phyloP scores from a whole-genome alignment of 371 early-diverging fungal genomes.

The Chytridiales sp. region DNA sequence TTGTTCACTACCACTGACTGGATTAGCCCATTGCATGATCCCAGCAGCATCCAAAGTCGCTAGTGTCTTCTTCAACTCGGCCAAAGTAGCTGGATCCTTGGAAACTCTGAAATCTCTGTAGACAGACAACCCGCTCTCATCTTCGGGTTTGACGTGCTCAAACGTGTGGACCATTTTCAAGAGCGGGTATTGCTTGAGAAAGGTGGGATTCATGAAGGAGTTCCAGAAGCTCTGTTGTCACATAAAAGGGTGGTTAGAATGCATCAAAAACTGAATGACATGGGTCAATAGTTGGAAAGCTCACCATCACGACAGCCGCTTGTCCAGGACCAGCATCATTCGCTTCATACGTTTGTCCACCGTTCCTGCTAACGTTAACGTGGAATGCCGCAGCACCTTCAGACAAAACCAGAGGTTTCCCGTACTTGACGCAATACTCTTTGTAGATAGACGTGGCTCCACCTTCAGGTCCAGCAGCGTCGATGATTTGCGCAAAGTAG shows the following conservation, averaged over 20 bases:
- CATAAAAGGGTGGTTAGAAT: no score
- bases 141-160: no score
- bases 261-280: no score
- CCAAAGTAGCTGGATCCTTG: neutral
- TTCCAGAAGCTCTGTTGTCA: slow-evolving; percentile 18
- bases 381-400: slow-evolving; percentile 33
- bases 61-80: slow-evolving; percentile 1
- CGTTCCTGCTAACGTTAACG: no score
- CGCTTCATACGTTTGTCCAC: no score
- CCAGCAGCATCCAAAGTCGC: slow-evolving; percentile 5
- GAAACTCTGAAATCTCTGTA: slow-evolving; percentile 9
- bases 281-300: neutral
- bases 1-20: no score
- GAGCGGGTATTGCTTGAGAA: slow-evolving; percentile 20
- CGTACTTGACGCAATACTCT: neutral
- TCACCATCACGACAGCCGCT: slow-evolving; percentile 1
- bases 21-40: slow-evolving; percentile 7
- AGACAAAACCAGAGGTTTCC: slow-evolving; percentile 9
- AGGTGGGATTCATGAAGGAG: slow-evolving; percentile 21
- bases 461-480: slow-evolving; percentile 1
- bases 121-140: no score
- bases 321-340: slow-evolving; percentile 8
- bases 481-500: slow-evolving; percentile 3
- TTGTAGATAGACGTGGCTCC: slow-evolving; percentile 3
- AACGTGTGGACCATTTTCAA: slow-evolving; percentile 30